These are phyloP conservation scores for Triticum dicoccoides DNA, from an alignment of 176 grass and related monocot genomes.

Conservation along the genomic window DNA sequence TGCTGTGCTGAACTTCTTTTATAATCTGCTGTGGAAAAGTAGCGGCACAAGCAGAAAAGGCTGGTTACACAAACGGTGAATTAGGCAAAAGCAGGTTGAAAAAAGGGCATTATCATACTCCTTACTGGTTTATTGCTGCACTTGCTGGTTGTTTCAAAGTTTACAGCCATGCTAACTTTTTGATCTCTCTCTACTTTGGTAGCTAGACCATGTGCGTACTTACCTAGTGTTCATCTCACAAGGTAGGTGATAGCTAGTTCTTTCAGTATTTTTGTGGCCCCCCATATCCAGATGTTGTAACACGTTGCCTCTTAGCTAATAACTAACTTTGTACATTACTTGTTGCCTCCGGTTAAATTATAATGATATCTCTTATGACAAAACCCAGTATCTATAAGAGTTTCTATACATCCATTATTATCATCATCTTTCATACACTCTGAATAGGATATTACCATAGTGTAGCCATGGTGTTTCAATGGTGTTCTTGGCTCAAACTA, in stretches of 20 bases:
- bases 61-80: not conserved
- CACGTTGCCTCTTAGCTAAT: not conserved
- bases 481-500: not conserved
- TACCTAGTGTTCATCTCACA: not conserved
- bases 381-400: not conserved
- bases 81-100: not conserved
- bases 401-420: not conserved
- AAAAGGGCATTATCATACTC: not conserved
- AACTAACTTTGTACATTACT: not conserved
- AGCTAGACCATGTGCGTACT: slow-evolving; percentile 1
- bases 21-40: not conserved
- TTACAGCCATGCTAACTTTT: not conserved
- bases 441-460: not conserved
- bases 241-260: slow-evolving; percentile 11
- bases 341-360: not conserved
- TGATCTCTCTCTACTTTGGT: not conserved
- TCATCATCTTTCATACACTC: not conserved
- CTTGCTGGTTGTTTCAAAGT: not conserved
- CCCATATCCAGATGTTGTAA: not conserved
- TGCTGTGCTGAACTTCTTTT: not conserved
- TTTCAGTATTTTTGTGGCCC: not conserved
- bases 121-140: not conserved
- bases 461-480: not conserved
- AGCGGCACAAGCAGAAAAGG: not conserved
- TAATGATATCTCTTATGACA: slow-evolving; percentile 6